Percentiles rank a stretch among this genome's conserved stretches.
phyloP scores from a whole-genome alignment of 306 rosid species.

The Echinosophora koreensis region DNA sequence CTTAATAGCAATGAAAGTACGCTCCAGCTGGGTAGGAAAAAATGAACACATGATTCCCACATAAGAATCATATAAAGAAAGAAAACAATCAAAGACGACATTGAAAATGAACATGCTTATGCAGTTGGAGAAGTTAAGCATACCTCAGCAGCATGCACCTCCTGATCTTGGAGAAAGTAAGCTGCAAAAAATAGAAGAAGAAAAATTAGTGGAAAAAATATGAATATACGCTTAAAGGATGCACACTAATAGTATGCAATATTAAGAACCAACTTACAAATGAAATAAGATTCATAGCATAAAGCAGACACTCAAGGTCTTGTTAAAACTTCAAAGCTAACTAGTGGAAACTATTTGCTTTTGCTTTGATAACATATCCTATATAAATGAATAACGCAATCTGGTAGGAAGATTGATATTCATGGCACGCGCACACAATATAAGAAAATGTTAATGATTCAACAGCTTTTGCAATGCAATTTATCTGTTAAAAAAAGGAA shows the following conservation, averaged over 20 bases:
- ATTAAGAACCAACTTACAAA: constrained; percentile 18
- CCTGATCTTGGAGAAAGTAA: constrained; percentile 88
- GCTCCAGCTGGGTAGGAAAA: constrained; percentile 65
- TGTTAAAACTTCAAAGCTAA: constrained; percentile 10
- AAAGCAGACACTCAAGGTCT: constrained; percentile 6
- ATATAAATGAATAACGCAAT: background rate
- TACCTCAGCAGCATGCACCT: constrained; percentile 97
- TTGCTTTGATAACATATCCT: background rate
- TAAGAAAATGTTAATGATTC: background rate
- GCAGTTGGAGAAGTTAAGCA: constrained; percentile 10
- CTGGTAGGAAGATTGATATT: constrained; percentile 10
- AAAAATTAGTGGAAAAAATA: background rate
- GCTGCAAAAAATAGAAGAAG: constrained; percentile 58
- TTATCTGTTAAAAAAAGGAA: background rate
- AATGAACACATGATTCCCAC: constrained; percentile 12
- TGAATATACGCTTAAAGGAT: constrained; percentile 15
- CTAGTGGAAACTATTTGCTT: background rate
- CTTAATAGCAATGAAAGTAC: constrained; percentile 96
- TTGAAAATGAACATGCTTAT: constrained; percentile 26
- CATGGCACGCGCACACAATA: background rate
- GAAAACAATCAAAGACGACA: background rate
- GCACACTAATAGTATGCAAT: constrained; percentile 18
- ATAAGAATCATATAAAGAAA: constrained; percentile 25
- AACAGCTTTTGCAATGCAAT: background rate
- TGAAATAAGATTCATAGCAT: constrained; percentile 10